Evolutionary conservation across 192 early-diverging fungal genomes (phyloP).

Genomic region (Allomyces arbusculus): DNA sequence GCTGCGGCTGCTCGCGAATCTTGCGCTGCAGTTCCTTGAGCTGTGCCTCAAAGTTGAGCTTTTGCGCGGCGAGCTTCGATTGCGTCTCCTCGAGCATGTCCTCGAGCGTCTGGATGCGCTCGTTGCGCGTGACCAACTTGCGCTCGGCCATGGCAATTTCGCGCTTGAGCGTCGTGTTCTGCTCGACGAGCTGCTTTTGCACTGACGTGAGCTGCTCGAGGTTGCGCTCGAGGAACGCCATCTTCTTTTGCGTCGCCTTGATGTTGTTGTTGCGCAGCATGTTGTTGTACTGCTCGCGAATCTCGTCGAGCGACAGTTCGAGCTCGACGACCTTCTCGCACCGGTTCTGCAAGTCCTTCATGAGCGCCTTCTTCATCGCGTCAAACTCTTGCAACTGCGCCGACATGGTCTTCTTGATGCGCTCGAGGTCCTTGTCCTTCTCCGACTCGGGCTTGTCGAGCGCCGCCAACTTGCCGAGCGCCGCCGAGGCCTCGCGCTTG

Average conservation of each 20-base stretch:
- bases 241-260: slow-evolving; percentile 80
- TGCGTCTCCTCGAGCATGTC: slow-evolving; percentile 60
- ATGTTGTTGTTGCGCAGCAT: slow-evolving; percentile 65
- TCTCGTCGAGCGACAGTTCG: slow-evolving; percentile 90
- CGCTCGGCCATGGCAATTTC: slow-evolving; percentile 72
- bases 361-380: slow-evolving; percentile 92
- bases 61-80: slow-evolving; percentile 54
- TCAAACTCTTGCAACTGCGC: slow-evolving; percentile 85
- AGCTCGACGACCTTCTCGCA: slow-evolving; percentile 97
- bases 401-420: slow-evolving; percentile 55
- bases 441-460: slow-evolving; percentile 25
- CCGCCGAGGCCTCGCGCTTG: slow-evolving; percentile 15
- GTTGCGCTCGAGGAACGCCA: slow-evolving; percentile 94
- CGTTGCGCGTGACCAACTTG: slow-evolving; percentile 76
- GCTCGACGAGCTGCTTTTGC: slow-evolving; percentile 89
- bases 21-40: slow-evolving; percentile 34
- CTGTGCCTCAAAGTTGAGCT: slow-evolving; percentile 30
- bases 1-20: neutral
- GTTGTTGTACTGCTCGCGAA: slow-evolving; percentile 77
- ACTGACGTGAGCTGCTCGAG: slow-evolving; percentile 88
- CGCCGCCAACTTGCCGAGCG: slow-evolving; percentile 11
- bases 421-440: slow-evolving; percentile 55
- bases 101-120: slow-evolving; percentile 85
- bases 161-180: slow-evolving; percentile 92
- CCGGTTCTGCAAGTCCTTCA: slow-evolving; percentile 91